Percentiles rank a stretch among this genome's conserved stretches.
Evolutionary conservation across 768 basidiomycete genomes (phyloP).

Genomic region (Amanita subjunquillea): DNA sequence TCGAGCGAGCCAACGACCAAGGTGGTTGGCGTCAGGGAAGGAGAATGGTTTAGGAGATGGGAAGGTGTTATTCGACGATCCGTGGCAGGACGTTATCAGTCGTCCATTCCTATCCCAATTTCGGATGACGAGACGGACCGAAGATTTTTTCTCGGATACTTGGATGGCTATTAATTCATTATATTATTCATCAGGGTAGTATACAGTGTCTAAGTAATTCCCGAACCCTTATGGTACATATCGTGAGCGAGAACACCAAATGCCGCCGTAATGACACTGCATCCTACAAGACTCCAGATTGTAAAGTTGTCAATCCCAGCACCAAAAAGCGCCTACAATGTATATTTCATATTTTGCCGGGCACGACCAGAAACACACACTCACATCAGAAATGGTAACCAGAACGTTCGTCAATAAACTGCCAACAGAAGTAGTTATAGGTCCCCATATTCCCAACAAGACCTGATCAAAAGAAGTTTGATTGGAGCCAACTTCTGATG

Average conservation of each 20-base stretch:
- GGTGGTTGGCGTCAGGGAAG: constrained; percentile 55
- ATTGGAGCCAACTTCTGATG: neutral
- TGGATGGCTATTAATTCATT: constrained; percentile 2
- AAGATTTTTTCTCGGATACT: neutral
- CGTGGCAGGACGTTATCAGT: constrained; percentile 36
- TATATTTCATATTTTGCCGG: neutral
- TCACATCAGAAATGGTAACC: constrained; percentile 69
- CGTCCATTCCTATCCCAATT: constrained; percentile 17
- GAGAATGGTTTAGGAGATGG: constrained; percentile 75
- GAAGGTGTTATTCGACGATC: constrained; percentile 56
- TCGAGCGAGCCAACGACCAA: constrained; percentile 13
- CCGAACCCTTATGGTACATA: constrained; percentile 32
- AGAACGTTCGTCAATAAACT: constrained; percentile 92
- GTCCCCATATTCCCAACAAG: constrained; percentile 79
- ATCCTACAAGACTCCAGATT: constrained; percentile 65
- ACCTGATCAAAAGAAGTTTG: constrained; percentile 32
- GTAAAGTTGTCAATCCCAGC: constrained; percentile 52
- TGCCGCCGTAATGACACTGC: constrained; percentile 68
- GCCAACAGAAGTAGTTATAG: constrained; percentile 80
- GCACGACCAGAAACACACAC: constrained; percentile 8
- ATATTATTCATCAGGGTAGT: neutral
- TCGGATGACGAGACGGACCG: neutral
- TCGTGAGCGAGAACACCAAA: constrained; percentile 76
- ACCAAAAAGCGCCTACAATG: constrained; percentile 44
- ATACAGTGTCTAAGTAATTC: neutral